Conservation (phyloP, 2,329 filamentous ascomycete species). For the Xylaria sp. region DNA sequence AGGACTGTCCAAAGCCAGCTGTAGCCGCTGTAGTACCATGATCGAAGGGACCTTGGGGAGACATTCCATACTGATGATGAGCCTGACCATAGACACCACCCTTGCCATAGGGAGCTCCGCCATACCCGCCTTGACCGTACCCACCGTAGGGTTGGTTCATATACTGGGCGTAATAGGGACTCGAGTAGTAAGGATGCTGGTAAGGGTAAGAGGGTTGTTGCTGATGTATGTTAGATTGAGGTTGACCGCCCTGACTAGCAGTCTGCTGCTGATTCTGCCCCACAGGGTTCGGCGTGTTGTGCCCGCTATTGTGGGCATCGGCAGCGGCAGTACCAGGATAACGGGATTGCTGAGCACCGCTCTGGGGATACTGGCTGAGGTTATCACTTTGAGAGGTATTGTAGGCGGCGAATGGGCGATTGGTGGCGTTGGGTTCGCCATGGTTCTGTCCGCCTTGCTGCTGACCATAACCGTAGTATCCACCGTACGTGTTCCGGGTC, state of each 20-base stretch:
- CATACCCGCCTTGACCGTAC: constrained; percentile 64
- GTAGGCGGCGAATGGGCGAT: constrained; percentile 83
- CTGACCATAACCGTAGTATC: constrained; percentile 74
- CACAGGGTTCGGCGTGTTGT: constrained; percentile 88
- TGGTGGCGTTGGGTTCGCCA: constrained; percentile 77
- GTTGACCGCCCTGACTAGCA: constrained; percentile 49
- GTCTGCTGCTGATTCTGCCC: constrained; percentile 63
- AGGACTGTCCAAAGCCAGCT: constrained; percentile 63
- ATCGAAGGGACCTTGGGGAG: constrained; percentile 67
- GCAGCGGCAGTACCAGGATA: constrained; percentile 67
- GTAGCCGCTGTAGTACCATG: constrained; percentile 65
- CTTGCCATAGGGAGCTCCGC: constrained; percentile 64
- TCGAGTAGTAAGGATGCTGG: constrained; percentile 63
- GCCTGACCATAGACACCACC: constrained; percentile 66
- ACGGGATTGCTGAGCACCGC: constrained; percentile 73
- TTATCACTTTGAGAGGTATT: constrained; percentile 72
- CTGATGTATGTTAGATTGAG: constrained; percentile 55
- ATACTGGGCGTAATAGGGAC: constrained; percentile 72
- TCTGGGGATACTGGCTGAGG: constrained; percentile 78
- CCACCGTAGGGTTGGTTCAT: constrained; percentile 62
- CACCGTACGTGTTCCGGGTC: constrained; percentile 79
- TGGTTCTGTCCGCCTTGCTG: constrained; percentile 72
- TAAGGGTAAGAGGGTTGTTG: constrained; percentile 48
- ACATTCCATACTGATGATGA: constrained; percentile 64
- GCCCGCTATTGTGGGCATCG: constrained; percentile 85